Evolutionary conservation across 192 early-diverging fungal species (phyloP).

Genomic region (Coemansia sp.): DNA sequence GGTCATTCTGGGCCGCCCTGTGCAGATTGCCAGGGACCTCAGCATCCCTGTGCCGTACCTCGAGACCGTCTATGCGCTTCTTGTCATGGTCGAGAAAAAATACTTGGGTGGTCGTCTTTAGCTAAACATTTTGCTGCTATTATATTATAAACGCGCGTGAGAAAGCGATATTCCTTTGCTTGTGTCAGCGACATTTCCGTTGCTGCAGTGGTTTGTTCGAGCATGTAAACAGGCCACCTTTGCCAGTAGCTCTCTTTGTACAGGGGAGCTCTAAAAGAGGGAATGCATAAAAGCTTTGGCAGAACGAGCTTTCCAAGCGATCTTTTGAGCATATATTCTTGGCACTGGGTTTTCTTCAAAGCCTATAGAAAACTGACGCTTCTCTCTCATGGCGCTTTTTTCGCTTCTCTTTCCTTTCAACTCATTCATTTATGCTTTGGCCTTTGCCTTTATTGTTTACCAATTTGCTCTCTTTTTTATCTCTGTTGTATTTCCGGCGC

Average conservation of each 20-base stretch:
- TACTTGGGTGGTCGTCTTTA: conserved; percentile 2
- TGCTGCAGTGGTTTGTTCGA: too few species aligned
- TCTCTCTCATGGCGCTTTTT: too few species aligned
- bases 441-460: too few species aligned
- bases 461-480: background rate
- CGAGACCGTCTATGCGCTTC: conserved; percentile 55
- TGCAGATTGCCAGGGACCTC: conserved; percentile 42
- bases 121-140: background rate
- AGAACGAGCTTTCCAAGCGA: background rate
- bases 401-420: too few species aligned
- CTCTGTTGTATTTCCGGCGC: background rate
- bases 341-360: too few species aligned
- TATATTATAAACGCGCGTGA: background rate
- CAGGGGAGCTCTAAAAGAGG: background rate
- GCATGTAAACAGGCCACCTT: too few species aligned
- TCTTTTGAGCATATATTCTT: too few species aligned
- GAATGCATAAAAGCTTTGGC: background rate
- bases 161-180: background rate
- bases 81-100: conserved; percentile 48
- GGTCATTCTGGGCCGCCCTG: conserved; percentile 57
- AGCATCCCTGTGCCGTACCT: conserved; percentile 51
- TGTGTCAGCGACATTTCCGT: too few species aligned
- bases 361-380: too few species aligned
- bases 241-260: too few species aligned
- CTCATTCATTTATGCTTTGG: too few species aligned